Evolutionary conservation across 208 protist species (phyloP).

Genomic region (Leishmania gerbilli): DNA sequence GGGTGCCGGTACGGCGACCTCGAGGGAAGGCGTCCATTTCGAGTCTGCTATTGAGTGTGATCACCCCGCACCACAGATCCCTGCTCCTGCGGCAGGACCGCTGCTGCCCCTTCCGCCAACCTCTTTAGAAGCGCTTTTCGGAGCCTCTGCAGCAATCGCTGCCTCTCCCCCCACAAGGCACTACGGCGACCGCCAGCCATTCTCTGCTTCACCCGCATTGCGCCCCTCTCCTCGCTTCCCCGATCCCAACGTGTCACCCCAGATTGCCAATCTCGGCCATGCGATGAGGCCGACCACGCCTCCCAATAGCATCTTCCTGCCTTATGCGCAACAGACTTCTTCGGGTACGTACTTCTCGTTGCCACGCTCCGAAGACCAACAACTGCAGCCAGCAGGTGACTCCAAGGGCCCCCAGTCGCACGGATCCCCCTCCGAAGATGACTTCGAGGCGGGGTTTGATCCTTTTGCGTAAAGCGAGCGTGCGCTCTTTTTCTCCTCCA

Average conservation of each 20-base stretch:
- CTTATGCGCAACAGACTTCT: not conserved
- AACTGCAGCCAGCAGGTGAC: not conserved
- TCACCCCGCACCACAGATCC: not conserved
- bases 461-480: slow-evolving; percentile 35
- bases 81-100: not conserved
- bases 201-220: not conserved
- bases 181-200: not conserved
- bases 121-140: slow-evolving; percentile 25
- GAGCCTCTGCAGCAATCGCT: not conserved
- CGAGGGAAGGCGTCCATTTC: not conserved
- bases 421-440: slow-evolving; percentile 16
- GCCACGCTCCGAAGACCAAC: not conserved
- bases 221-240: not conserved
- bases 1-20: not conserved
- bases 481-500: not conserved
- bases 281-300: not conserved
- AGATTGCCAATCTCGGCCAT: not conserved
- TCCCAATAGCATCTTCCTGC: not conserved
- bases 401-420: not conserved
- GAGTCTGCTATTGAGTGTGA: not conserved
- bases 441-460: slow-evolving; percentile 55
- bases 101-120: slow-evolving; percentile 1
- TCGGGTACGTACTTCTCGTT: not conserved
- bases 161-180: not conserved
- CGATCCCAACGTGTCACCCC: not conserved